These are phyloP conservation scores for Sarocladium brachiariae DNA, from an alignment of 2,329 filamentous ascomycete species.

Conservation along the genomic window DNA sequence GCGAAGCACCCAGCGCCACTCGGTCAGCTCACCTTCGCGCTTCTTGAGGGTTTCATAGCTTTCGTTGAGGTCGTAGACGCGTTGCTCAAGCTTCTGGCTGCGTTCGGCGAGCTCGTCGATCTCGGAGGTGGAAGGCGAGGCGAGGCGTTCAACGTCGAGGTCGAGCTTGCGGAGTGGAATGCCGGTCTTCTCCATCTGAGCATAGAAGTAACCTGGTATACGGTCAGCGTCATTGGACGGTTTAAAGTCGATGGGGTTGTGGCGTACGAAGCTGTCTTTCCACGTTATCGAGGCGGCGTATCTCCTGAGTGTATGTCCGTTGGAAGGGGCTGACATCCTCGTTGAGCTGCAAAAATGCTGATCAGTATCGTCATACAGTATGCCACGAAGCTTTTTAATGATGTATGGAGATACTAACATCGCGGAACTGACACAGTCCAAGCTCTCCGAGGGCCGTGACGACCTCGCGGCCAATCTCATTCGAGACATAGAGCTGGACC, in stretches of 20 bases:
- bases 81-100: slow-evolving; percentile 85
- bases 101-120: slow-evolving; percentile 94
- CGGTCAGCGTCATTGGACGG: slow-evolving; percentile 22
- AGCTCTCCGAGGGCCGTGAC: slow-evolving; percentile 95
- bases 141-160: slow-evolving; percentile 80
- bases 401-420: slow-evolving; percentile 54
- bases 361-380: neutral
- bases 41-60: slow-evolving; percentile 99
- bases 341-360: slow-evolving; percentile 62
- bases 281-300: slow-evolving; percentile 93
- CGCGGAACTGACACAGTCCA: slow-evolving; percentile 92
- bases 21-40: slow-evolving; percentile 89
- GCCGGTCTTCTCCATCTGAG: slow-evolving; percentile 88
- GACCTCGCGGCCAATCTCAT: slow-evolving; percentile 96
- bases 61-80: slow-evolving; percentile 86
- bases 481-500: slow-evolving; percentile 98
- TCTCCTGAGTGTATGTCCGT: slow-evolving; percentile 94
- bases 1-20: slow-evolving; percentile 96
- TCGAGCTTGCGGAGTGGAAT: slow-evolving; percentile 86
- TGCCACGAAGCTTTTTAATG: neutral
- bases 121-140: slow-evolving; percentile 83
- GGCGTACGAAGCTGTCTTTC: slow-evolving; percentile 89
- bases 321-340: slow-evolving; percentile 91
- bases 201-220: slow-evolving; percentile 74
- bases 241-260: slow-evolving; percentile 11